Conservation (phyloP, 129 eudicot genomes). For the Escallonia rubra region DNA sequence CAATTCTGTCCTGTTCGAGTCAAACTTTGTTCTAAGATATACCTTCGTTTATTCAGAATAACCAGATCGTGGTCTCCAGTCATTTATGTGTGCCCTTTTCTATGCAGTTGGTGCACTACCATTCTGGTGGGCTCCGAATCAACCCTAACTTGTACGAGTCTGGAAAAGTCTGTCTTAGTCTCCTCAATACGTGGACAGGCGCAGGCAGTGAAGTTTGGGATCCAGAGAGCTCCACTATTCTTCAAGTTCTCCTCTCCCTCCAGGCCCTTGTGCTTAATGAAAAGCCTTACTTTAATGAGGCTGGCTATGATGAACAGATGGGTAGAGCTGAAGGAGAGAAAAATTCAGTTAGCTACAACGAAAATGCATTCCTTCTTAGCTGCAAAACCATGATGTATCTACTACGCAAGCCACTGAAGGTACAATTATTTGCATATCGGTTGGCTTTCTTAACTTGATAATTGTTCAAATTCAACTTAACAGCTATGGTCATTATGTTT, state of each 20-base stretch:
- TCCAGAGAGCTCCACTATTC: slow-evolving; percentile 77
- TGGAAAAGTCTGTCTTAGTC: slow-evolving; percentile 94
- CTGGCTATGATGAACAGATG: slow-evolving; percentile 82
- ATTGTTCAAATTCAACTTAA: no score
- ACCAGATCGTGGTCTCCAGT: no score
- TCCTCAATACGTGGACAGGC: slow-evolving; percentile 92
- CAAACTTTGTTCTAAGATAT: no score
- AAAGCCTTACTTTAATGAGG: slow-evolving; percentile 93
- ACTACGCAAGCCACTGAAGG: slow-evolving; percentile 84
- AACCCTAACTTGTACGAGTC: slow-evolving; percentile 92
- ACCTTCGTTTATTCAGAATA: no score
- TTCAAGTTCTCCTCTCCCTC: slow-evolving; percentile 88
- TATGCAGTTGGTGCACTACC: slow-evolving; percentile 79
- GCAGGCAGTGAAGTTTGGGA: slow-evolving; percentile 83
- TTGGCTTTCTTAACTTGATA: no score
- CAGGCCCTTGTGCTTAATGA: slow-evolving; percentile 92
- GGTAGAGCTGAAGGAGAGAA: slow-evolving; percentile 93
- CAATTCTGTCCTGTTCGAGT: no score
- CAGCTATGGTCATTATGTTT: no score
- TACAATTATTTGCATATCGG: slow-evolving; percentile 11
- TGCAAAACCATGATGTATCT: slow-evolving; percentile 82
- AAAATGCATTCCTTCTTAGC: slow-evolving; percentile 79
- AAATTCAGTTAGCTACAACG: slow-evolving; percentile 87
- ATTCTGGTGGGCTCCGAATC: slow-evolving; percentile 89
- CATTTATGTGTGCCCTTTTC: background rate